These are phyloP conservation scores for Amniculicola lignicola DNA, from an alignment of 495 filamentous ascomycete species.

Conservation along the genomic window DNA sequence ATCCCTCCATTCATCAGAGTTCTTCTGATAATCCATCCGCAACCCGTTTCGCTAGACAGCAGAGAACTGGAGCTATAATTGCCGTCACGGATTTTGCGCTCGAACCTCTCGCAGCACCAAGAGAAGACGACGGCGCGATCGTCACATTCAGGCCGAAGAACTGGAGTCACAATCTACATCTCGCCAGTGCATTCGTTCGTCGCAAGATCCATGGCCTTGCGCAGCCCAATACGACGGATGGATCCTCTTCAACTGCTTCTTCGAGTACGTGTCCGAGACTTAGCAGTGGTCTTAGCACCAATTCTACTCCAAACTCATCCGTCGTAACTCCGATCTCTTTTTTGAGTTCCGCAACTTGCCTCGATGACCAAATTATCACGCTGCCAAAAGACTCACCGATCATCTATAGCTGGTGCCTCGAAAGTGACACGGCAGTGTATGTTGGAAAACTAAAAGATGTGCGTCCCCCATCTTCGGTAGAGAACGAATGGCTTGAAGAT, in stretches of 20 bases:
- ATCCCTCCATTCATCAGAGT: no score
- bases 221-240: no score
- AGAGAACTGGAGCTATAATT: neutral
- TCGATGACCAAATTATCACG: neutral
- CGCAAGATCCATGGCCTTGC: no score
- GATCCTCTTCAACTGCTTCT: no score
- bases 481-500: neutral
- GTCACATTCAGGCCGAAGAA: no score
- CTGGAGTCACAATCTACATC: no score
- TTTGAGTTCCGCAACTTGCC: neutral
- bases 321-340: neutral
- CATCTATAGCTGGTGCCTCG: neutral
- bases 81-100: neutral
- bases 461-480: neutral
- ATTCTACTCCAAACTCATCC: neutral
- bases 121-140: no score
- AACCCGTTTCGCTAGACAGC: neutral
- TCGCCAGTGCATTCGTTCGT: no score
- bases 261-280: neutral
- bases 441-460: conserved; percentile 1
- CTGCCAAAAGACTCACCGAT: neutral
- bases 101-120: no score
- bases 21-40: neutral
- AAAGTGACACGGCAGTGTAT: neutral
- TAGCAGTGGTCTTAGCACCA: neutral